Base-by-base conservation (phyloP, 1,139 yeast species). In the Pichia sp. region DNA sequence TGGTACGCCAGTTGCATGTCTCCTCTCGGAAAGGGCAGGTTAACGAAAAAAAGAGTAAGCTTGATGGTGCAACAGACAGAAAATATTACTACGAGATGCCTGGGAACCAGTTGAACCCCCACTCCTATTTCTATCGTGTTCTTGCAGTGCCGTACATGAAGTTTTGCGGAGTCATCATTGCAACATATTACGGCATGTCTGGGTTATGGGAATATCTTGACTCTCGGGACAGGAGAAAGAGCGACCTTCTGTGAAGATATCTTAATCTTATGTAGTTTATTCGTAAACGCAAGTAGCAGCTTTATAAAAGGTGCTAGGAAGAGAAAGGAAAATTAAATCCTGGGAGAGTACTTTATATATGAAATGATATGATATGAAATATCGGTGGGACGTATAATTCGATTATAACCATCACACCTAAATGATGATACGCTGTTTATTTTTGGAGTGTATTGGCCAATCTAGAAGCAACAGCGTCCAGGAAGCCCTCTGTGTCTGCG, bases 401-500 rank as follows among this genome's bases (percentile, higher is more conserved):
- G 31, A 38, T 45, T 53, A 55, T 55, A 55, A 55, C 47, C 40
- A 46, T 53, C 50, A 42, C 26, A 11, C 10, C 6, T 42, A 30
- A 30, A 19, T 42, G 19, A 43, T 23, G 26, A 10, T 29, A 23
- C n/a, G 29, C 29, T 32, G 15, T 32, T 46, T 15, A 46, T 26
- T n/a, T 43, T n/a, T 49, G 49, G 26, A 52, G 38, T 30, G 62
- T 58, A 42, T 60, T 61, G 13, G 61, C 45, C 46, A 67, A 60
- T 66, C 84, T 76, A 58, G 70, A 65, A 58, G 81, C 82, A 61
- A 92, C 97, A 42, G 89, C 90, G 64, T 87, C 93, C 64, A 92
- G 80, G 73, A 90, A 92, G 73, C 89, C 97, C 70, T 87, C 90
- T 56, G 97, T 92, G 56, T 93, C 85, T 47, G 90, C 97, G 64